Conservation (phyloP, 805 yeast genomes). For the Candida insectorum region DNA sequence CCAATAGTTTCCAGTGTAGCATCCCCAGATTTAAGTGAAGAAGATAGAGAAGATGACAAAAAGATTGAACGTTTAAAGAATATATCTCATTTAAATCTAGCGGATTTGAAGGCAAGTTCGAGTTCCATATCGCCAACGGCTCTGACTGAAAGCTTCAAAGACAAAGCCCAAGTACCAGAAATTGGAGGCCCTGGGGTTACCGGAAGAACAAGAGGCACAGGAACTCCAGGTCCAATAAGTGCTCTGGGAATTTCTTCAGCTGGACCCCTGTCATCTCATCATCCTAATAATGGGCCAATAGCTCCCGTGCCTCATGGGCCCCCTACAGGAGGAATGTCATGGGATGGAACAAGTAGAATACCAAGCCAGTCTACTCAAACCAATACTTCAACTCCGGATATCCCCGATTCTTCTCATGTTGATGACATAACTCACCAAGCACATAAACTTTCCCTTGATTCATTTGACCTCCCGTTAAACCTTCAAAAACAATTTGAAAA, state of each 20-base stretch:
- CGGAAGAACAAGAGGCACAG: too few species aligned
- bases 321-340: too few species aligned
- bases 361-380: too few species aligned
- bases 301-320: too few species aligned
- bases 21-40: conserved; percentile 43
- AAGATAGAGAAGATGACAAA: conserved; percentile 17
- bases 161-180: background rate
- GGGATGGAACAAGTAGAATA: too few species aligned
- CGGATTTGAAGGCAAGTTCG: conserved; percentile 23
- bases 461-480: conserved; percentile 30
- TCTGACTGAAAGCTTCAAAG: background rate
- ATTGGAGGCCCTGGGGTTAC: too few species aligned
- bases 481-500: conserved; percentile 36
- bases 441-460: background rate
- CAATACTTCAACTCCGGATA: too few species aligned
- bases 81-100: conserved; percentile 38
- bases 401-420: conserved; percentile 6
- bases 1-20: conserved; percentile 58
- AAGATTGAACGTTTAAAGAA: conserved; percentile 19
- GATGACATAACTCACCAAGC: conserved; percentile 5
- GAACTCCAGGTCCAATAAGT: too few species aligned
- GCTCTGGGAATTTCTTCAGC: too few species aligned
- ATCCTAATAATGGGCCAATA: too few species aligned
- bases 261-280: too few species aligned
- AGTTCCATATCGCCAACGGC: conserved; percentile 16